Base-by-base conservation (phyloP, 352 stramenopile species). In the Blastocystis sp. region DNA sequence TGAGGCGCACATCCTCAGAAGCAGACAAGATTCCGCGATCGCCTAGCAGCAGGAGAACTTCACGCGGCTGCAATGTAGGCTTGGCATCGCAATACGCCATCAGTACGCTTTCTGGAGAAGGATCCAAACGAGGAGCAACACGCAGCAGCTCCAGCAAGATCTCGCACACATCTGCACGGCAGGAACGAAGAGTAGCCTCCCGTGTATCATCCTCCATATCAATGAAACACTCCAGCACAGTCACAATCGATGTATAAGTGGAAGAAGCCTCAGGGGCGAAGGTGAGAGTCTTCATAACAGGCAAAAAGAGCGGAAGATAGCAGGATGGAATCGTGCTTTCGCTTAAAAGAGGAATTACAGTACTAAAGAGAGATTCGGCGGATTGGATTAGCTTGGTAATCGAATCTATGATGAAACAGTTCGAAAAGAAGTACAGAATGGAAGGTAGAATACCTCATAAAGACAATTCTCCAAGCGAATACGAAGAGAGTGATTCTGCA, bases 21-120 rank as follows among this genome's bases (percentile, higher is more conserved):
- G 62, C 70, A 20, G 76, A 90, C 18, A 91, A 66, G 34, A 91
- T 34, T 6, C 85, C 90, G 30, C 76, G 62, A 34, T 91, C 87
- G 37, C 62, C 69, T 1, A 90, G 37, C 20, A 91, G 45, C 16
- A 88, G 30, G 20, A 91, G 63, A 20, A 91, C 41, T 26, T 76
- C 75, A 11, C 37, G 7, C 24, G 59, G 45, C 39, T 56, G 62
- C 41, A 91, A 63, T 13, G 76, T 26, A 6, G 82, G 85, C 69
- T 45, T 37, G 6, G 47, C 24, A 45, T 90, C 76, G 66, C 90
- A 91, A 30, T 91, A 70, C 5, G 43, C n/a, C 55, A 62, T 54
- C 65, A 91, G 41, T n/a, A 91, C 75, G 47, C 66, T 68, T 18
- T 73, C 85, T 1, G 90, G 90, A 24, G 78, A 89, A 11, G 78